These are phyloP conservation scores for Wickerhamiella qilinensis DNA, from an alignment of 805 yeast species.

Conservation along the genomic window DNA sequence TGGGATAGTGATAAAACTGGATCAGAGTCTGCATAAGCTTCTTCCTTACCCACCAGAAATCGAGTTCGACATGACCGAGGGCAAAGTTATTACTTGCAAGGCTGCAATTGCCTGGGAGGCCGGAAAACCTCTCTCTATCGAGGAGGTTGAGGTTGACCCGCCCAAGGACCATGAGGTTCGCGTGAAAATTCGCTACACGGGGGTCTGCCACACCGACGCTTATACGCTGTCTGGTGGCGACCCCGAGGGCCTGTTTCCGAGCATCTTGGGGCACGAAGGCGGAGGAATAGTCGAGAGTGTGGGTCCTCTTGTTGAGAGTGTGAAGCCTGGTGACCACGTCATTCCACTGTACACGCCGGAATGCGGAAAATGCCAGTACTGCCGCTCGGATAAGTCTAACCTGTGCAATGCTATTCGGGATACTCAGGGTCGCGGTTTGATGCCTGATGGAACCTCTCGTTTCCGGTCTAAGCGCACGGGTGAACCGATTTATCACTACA, in stretches of 20 bases:
- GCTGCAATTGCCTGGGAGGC: conserved; percentile 99
- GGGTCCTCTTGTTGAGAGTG: conserved; percentile 86
- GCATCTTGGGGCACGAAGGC: conserved; percentile 92
- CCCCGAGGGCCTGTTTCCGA: conserved; percentile 94
- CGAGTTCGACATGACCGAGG: too few relatives aligned
- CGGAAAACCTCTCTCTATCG: conserved; percentile 54
- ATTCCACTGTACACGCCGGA: conserved; percentile 93
- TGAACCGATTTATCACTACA: conserved; percentile 70
- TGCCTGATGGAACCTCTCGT: conserved; percentile 97
- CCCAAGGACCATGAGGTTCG: conserved; percentile 98
- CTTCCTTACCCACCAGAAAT: too few relatives aligned
- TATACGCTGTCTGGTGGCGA: conserved; percentile 88
- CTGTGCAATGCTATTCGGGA: conserved; percentile 90
- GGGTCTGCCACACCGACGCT: conserved; percentile 98
- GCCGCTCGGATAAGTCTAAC: conserved; percentile 90
- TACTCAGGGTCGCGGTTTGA: conserved; percentile 94
- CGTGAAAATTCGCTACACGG: conserved; percentile 71
- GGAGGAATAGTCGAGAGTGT: conserved; percentile 92
- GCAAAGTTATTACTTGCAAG: conserved; percentile 48
- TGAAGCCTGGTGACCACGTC: conserved; percentile 87
- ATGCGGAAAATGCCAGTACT: conserved; percentile 88
- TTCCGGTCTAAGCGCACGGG: conserved; percentile 50
- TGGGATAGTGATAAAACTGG: too few relatives aligned
- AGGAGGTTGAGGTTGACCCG: conserved; percentile 77
- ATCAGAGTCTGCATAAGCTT: too few relatives aligned